Evolutionary conservation across 2,329 filamentous ascomycete species (phyloP).

Genomic region (Cercospora berteroae): DNA sequence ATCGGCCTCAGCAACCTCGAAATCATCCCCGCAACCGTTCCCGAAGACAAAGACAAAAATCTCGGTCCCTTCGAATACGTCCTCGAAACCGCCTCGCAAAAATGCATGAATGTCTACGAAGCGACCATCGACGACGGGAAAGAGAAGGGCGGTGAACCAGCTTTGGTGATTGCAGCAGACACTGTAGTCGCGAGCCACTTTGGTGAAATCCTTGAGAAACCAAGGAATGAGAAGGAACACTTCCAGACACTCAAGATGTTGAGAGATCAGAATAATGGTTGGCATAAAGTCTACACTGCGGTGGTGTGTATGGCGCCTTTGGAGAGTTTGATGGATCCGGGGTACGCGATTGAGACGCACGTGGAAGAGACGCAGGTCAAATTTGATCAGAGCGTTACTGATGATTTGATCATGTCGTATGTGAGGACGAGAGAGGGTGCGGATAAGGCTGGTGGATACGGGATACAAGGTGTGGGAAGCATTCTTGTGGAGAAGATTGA

Average conservation of each 20-base stretch:
- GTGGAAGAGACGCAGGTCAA: conserved; percentile 91
- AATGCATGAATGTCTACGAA: conserved; percentile 72
- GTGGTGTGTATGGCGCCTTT: conserved; percentile 81
- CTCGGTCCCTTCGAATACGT: conserved; percentile 89
- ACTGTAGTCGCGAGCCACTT: conserved; percentile 70
- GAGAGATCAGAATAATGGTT: conserved; percentile 61
- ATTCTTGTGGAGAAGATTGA: conserved; percentile 87
- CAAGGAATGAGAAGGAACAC: conserved; percentile 76
- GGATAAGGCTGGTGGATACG: conserved; percentile 96
- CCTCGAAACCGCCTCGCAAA: conserved; percentile 76
- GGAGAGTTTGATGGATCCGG: conserved; percentile 75
- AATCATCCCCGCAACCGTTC: conserved; percentile 75
- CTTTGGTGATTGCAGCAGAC: conserved; percentile 26
- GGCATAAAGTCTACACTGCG: conserved; percentile 81
- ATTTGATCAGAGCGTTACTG: conserved; percentile 70
- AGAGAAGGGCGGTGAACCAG: conserved; percentile 48
- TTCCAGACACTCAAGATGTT: conserved; percentile 78
- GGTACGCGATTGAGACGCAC: conserved; percentile 76
- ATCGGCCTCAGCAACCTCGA: conserved; percentile 80
- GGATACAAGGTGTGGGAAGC: conserved; percentile 82
- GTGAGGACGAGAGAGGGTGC: conserved; percentile 84
- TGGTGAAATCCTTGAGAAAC: conserved; percentile 87
- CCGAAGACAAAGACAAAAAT: conserved; percentile 80
- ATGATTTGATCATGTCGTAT: conserved; percentile 80
- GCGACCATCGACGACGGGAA: conserved; percentile 56